Evolutionary conservation across 2,329 filamentous ascomycete genomes (phyloP), one percentile per base, ranked within the genome.

Genomic region (Fusarium algeriense): DNA sequence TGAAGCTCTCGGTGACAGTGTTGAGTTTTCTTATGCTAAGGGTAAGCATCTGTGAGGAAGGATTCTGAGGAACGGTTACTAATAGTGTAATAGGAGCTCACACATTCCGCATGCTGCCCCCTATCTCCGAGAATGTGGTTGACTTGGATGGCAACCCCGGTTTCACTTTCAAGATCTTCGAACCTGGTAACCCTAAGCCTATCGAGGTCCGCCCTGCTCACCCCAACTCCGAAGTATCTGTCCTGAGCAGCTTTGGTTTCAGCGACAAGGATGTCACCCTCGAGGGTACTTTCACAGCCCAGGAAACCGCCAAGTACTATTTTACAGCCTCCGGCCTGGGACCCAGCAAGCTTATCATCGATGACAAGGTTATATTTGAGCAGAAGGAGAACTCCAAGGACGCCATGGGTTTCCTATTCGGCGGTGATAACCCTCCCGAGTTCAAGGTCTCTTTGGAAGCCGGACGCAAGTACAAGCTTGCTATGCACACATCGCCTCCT

Each of bases 331-430:
- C 77, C 3, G 78, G 79, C 8, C 65, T 81, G 1, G 79, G 80
- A 6, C 73, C 77, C 3, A 79, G 75, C 40, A 74, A 76, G 46
- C 67, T 81, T 15, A 71, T 73, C 19, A 78, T 81, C 17, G 72
- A 81, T 48, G 78, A 73, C 20, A 70, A 80, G 60, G 49, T 78
- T 6, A 64, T 80, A 41, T 77, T 73, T 32, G 77, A 81, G 46
- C 80, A 81, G 63, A 76, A 66, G 28, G 73, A 77, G 12, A 78
- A 78, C 56, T 77, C 74, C 35, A 65, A 63, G 2, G 80, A 81
- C 45, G 74, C 78, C 13, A 81, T 81, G 80, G 79, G 80, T 7
- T 80, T 80, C 61, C 67, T 81, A 0, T 80, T 81, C 57, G 74
- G 75, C 13, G 76, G 75, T 17, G 75, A 73, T 10, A 69, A 76